Evolutionary conservation across 495 filamentous ascomycete species (phyloP).

Genomic region (Chaetomidium leptoderma): DNA sequence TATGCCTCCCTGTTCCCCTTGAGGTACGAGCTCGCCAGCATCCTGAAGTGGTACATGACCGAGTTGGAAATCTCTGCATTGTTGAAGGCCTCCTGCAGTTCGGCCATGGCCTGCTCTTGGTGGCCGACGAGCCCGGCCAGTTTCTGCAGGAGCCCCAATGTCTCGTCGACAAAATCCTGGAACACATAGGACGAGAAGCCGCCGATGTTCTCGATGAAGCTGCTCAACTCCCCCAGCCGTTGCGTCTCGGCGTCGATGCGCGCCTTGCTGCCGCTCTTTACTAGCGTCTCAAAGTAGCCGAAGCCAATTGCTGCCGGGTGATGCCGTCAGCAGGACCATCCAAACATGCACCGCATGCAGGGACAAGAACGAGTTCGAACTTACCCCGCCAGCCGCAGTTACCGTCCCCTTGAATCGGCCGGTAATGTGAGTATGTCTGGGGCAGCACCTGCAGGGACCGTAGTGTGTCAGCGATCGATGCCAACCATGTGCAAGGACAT

Average conservation of each 20-base stretch:
- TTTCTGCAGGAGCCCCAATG: slow-evolving; percentile 57
- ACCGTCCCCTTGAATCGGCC: slow-evolving; percentile 85
- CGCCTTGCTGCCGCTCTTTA: slow-evolving; percentile 58
- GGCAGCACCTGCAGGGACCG: slow-evolving; percentile 64
- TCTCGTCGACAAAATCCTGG: slow-evolving; percentile 79
- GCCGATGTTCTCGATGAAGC: slow-evolving; percentile 60
- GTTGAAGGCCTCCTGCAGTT: slow-evolving; percentile 74
- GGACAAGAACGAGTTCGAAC: slow-evolving; percentile 7
- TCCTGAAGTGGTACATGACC: slow-evolving; percentile 64
- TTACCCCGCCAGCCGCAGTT: slow-evolving; percentile 98
- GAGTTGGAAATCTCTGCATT: slow-evolving; percentile 58
- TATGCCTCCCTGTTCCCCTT: slow-evolving; percentile 67
- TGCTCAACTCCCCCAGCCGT: slow-evolving; percentile 67
- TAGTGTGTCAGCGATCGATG: slow-evolving; percentile 4
- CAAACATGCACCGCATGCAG: not conserved
- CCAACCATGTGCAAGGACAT: slow-evolving; percentile 6
- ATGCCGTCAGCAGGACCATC: slow-evolving; percentile 18
- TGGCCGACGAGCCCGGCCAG: slow-evolving; percentile 53
- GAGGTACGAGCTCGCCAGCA: slow-evolving; percentile 85
- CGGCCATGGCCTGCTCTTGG: slow-evolving; percentile 52
- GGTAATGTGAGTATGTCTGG: slow-evolving; percentile 79
- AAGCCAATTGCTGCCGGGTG: slow-evolving; percentile 72
- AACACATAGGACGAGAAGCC: slow-evolving; percentile 64
- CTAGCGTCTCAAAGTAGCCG: slow-evolving; percentile 82
- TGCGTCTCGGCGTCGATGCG: slow-evolving; percentile 63